Evolutionary conservation across 768 basidiomycete genomes (phyloP), one percentile per base, ranked within the genome.

Genomic region (Chalciporus sphaerocephalus): DNA sequence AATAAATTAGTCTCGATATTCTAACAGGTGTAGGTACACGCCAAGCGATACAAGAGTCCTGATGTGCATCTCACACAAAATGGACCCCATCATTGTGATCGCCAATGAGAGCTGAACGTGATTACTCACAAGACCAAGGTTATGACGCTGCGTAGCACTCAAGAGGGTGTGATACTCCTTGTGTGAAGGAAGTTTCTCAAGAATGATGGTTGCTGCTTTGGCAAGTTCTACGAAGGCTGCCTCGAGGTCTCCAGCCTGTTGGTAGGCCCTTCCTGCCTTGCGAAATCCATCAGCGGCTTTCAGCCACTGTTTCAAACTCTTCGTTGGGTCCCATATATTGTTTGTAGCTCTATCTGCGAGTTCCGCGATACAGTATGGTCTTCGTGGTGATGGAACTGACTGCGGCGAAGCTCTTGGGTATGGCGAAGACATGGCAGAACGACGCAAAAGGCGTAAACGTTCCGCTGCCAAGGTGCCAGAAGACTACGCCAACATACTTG

Each of bases 101-200:
- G 43, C 33, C n/a, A 38, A 48, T 23, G 21, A 40, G 40, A 32
- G 38, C 15, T 8, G 21, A 30, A 15, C 9, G 30, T 23, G 25
- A 30, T 37, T 32, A 80, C 87, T 65, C 64, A 91, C 89, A 71
- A 80, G 62, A 24, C 72, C 76, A 15, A 91, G 73, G 62, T 87
- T 87, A 40, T 78, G 69, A 42, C 81, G 74, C 56, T 91, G 88
- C 10, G 72, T 69, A 6, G 67, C 43, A 36, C 61, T 81, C 54
- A 92, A 62, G 36, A 80, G 62, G 1, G 68, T 69, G 25, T 73
- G 55, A 59, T 85, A 91, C 35, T 87, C 81, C 42, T 73, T 69
- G 66, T 91, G 89, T 1, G 70, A 67, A 0, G 88, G 88, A n/a
- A 92, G 69, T 52, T 78, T 83, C 69, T 92, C 87, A 10, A 88